Conservation (phyloP, 768 basidiomycete species). For the Pisolithus albus region DNA sequence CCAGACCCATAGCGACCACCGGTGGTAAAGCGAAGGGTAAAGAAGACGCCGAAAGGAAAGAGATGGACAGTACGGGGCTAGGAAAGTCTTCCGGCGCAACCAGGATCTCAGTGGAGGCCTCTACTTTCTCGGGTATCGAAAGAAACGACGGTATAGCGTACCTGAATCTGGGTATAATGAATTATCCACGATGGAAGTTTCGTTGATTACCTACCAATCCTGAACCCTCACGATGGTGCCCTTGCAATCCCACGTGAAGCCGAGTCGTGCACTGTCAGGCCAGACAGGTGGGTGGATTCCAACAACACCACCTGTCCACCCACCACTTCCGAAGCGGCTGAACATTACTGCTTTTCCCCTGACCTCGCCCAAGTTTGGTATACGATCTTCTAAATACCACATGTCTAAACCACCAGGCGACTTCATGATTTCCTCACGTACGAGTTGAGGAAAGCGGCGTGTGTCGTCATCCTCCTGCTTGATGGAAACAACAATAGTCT, state of each 20-base stretch:
- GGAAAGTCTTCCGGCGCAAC: slow-evolving; percentile 31
- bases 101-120: slow-evolving; percentile 49
- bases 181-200: not conserved
- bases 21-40: slow-evolving; percentile 79
- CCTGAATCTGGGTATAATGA: slow-evolving; percentile 35
- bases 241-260: slow-evolving; percentile 76
- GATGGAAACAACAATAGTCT: slow-evolving; percentile 81
- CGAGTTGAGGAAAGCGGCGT: slow-evolving; percentile 52
- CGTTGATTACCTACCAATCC: slow-evolving; percentile 58
- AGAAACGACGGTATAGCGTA: slow-evolving; percentile 76
- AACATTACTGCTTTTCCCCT: slow-evolving; percentile 81
- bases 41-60: slow-evolving; percentile 75
- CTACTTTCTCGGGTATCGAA: slow-evolving; percentile 76
- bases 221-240: slow-evolving; percentile 66
- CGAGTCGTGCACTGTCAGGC: slow-evolving; percentile 71
- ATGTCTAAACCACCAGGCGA: slow-evolving; percentile 47
- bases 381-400: slow-evolving; percentile 80
- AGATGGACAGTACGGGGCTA: slow-evolving; percentile 55
- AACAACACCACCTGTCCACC: slow-evolving; percentile 68
- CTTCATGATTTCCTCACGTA: slow-evolving; percentile 54
- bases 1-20: slow-evolving; percentile 72
- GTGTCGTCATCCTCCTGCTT: slow-evolving; percentile 75
- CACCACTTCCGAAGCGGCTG: slow-evolving; percentile 73
- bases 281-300: slow-evolving; percentile 85
- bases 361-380: slow-evolving; percentile 78